These are phyloP conservation scores for Breynia disticha DNA, from an alignment of 441 rosid genomes.

Conservation along the genomic window DNA sequence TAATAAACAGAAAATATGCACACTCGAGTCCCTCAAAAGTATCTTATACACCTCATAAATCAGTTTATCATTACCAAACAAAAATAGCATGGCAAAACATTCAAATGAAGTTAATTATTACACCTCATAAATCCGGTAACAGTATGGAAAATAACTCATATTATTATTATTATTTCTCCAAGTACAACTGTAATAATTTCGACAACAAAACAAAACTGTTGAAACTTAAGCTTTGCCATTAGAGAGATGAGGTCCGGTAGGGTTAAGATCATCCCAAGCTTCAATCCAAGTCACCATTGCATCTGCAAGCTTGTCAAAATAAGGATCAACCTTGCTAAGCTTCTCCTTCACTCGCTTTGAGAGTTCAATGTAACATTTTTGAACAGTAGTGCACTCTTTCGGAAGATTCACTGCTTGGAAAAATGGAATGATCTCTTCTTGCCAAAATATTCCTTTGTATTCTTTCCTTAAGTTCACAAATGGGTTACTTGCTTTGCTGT, in stretches of 20 bases:
- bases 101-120: too few species aligned
- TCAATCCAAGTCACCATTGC: constrained; percentile 97
- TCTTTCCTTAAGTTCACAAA: constrained; percentile 88
- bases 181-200: too few species aligned
- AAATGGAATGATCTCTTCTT: constrained; percentile 96
- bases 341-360: constrained; percentile 80
- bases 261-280: constrained; percentile 93
- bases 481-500: constrained; percentile 97
- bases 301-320: constrained; percentile 83
- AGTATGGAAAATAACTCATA: too few species aligned
- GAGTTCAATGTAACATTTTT: constrained; percentile 79
- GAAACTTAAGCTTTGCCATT: constrained; percentile 21
- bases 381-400: constrained; percentile 75
- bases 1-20: too few species aligned
- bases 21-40: too few species aligned
- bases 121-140: too few species aligned
- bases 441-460: constrained; percentile 95
- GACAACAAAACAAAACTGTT: too few species aligned
- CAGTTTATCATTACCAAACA: too few species aligned
- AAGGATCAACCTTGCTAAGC: constrained; percentile 65
- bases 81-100: too few species aligned
- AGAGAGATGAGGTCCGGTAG: constrained; percentile 22
- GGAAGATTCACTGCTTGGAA: constrained; percentile 68
- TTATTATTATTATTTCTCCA: too few species aligned
- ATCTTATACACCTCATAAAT: too few species aligned